These are phyloP conservation scores for Tetrastigma voinierianum DNA, from an alignment of 164 flowering plant genomes.

Conservation along the genomic window DNA sequence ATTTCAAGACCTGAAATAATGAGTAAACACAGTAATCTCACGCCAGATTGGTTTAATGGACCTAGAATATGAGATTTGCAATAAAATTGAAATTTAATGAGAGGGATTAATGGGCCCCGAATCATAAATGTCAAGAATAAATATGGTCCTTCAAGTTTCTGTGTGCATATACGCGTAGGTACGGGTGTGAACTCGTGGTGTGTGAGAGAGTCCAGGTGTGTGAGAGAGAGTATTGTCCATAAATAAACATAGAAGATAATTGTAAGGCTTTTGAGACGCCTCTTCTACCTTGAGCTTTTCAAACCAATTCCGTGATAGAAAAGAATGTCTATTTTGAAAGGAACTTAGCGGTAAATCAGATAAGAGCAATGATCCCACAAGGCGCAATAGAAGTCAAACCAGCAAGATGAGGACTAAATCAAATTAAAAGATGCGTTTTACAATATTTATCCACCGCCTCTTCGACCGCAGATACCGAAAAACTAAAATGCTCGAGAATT, in stretches of 20 bases:
- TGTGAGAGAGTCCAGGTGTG: no score
- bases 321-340: no score
- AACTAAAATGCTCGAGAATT: slow-evolving; percentile 59
- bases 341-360: slow-evolving; percentile 66
- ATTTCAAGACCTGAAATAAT: background rate
- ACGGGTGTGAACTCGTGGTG: no score
- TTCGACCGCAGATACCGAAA: slow-evolving; percentile 63
- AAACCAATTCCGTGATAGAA: slow-evolving; percentile 66
- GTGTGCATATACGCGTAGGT: no score
- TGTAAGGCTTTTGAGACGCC: slow-evolving; percentile 68
- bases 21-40: background rate
- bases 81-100: no score
- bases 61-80: no score
- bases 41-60: no score
- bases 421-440: background rate
- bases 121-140: no score
- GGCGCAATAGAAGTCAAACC: background rate
- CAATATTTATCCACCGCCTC: background rate
- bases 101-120: no score
- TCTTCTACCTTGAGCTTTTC: slow-evolving; percentile 48
- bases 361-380: background rate
- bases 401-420: background rate
- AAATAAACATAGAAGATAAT: slow-evolving; percentile 36
- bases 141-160: no score
- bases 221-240: background rate